Evolutionary conservation across 2,329 filamentous ascomycete genomes (phyloP).

Genomic region (Teratosphaeria zuluensis): DNA sequence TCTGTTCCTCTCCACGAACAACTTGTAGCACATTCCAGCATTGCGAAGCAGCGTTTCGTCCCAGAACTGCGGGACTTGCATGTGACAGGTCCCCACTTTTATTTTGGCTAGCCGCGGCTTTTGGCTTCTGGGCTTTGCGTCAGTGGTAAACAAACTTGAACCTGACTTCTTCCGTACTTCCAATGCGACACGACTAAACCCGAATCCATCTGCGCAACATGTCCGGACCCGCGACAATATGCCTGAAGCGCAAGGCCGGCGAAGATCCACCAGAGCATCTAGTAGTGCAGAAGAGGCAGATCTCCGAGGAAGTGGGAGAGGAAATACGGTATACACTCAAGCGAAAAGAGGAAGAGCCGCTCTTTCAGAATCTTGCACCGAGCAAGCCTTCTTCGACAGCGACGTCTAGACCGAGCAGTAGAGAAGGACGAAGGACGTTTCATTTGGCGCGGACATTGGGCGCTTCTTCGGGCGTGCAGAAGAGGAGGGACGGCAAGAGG

Average conservation of each 20-base stretch:
- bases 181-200: background rate
- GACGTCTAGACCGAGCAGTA: background rate
- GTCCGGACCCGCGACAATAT: slow-evolving; percentile 17
- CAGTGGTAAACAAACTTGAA: background rate
- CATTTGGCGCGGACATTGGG: background rate
- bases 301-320: slow-evolving; percentile 1
- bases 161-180: background rate
- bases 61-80: background rate
- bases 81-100: background rate
- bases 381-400: background rate
- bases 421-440: background rate
- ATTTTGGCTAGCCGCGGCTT: background rate
- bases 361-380: background rate
- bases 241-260: slow-evolving; percentile 20
- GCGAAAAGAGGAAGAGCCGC: slow-evolving; percentile 5
- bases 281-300: slow-evolving; percentile 17
- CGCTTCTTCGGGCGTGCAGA: background rate
- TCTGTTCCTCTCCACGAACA: too few species aligned
- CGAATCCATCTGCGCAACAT: background rate
- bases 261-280: slow-evolving; percentile 19
- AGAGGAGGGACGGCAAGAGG: slow-evolving; percentile 1
- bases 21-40: too few species aligned
- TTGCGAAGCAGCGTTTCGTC: too few species aligned
- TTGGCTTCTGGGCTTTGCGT: background rate
- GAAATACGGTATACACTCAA: slow-evolving; percentile 10